A percentile compares a stretch with the other conserved stretches of the same genome.
These are phyloP conservation scores for Chrysanthemum makinoi DNA, from an alignment of 129 eudicot genomes.

Conservation along the genomic window DNA sequence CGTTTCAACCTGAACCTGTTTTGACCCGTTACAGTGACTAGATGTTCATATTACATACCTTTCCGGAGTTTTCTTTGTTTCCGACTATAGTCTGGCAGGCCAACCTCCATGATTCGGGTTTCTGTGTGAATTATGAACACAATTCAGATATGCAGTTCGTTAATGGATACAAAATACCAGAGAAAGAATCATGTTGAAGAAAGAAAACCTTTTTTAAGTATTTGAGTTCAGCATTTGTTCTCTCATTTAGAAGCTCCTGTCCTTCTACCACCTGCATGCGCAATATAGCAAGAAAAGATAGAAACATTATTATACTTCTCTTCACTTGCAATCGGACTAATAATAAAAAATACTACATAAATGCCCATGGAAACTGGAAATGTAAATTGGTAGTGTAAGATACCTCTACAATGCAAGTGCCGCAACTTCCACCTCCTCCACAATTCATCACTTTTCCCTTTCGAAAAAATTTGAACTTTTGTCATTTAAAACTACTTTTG, in stretches of 20 bases:
- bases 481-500: not conserved
- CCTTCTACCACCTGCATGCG: slow-evolving; percentile 72
- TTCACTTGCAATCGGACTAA: too few relatives aligned
- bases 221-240: slow-evolving; percentile 79
- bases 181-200: slow-evolving; percentile 16
- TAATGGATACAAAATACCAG: not conserved
- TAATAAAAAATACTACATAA: not conserved
- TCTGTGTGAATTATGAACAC: slow-evolving; percentile 42
- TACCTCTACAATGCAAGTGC: slow-evolving; percentile 97
- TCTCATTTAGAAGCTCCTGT: slow-evolving; percentile 85
- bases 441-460: slow-evolving; percentile 97
- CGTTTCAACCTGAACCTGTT: not conserved
- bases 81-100: slow-evolving; percentile 99
- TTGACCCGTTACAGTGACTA: not conserved
- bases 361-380: not conserved
- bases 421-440: slow-evolving; percentile 98
- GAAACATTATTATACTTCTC: not conserved
- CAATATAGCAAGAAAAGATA: not conserved
- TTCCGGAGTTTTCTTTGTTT: slow-evolving; percentile 94
- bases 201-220: slow-evolving; percentile 79
- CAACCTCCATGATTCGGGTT: slow-evolving; percentile 95
- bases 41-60: slow-evolving; percentile 42
- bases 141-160: slow-evolving; percentile 1
- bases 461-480: slow-evolving; percentile 6
- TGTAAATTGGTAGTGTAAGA: not conserved